A percentile compares a stretch with the other conserved stretches of the same genome.
Evolutionary conservation across 2,329 filamentous ascomycete species (phyloP).

Genomic region (Cytospora mali): DNA sequence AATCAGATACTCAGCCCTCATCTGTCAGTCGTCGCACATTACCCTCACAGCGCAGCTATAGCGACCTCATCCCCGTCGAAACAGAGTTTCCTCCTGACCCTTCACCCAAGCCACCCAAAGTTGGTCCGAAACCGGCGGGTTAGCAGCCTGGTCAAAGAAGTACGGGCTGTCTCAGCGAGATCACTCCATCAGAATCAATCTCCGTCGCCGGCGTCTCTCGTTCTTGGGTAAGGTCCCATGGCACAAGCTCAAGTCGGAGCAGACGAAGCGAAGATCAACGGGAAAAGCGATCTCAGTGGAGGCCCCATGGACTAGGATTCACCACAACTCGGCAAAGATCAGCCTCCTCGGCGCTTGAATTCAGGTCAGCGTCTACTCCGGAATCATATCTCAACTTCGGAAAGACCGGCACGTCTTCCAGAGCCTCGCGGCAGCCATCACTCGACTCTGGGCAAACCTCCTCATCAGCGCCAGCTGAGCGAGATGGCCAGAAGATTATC

Average conservation of each 20-base stretch:
- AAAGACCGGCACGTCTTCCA: not conserved
- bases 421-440: not conserved
- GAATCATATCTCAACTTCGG: constrained; percentile 5
- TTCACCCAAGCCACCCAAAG: constrained; percentile 34
- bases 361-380: constrained; percentile 8
- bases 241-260: not conserved
- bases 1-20: constrained; percentile 3
- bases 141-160: constrained; percentile 18
- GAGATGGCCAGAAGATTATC: not conserved
- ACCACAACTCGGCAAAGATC: constrained; percentile 1
- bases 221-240: not conserved
- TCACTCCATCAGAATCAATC: constrained; percentile 23
- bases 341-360: constrained; percentile 2
- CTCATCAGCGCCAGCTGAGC: constrained; percentile 1
- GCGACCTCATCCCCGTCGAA: constrained; percentile 43
- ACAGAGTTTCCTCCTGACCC: constrained; percentile 36
- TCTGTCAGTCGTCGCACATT: not conserved
- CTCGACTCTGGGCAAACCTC: not conserved
- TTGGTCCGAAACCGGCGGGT: constrained; percentile 33
- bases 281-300: not conserved
- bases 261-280: not conserved
- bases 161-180: not conserved
- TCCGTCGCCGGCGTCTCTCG: constrained; percentile 7
- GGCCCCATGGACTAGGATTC: not conserved
- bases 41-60: constrained; percentile 36